These are phyloP conservation scores for Lotmaria passim DNA, from an alignment of 208 protist genomes.

Conservation along the genomic window DNA sequence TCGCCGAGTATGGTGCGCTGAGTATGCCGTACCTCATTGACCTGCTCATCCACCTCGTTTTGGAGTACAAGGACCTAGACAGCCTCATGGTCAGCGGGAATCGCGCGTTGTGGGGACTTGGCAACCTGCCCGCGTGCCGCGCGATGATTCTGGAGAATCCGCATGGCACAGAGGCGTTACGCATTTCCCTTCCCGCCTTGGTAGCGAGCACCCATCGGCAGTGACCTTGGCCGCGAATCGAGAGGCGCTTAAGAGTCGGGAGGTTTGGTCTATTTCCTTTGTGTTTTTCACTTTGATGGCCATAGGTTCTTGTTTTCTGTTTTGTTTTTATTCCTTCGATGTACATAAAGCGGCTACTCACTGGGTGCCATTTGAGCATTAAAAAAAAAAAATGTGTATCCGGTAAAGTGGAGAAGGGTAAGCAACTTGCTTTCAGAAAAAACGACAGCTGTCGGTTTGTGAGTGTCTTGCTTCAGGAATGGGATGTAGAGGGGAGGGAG, in stretches of 20 bases:
- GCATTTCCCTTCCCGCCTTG: conserved; percentile 63
- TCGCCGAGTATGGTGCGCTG: conserved; percentile 29
- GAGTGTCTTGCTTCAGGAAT: too few species aligned
- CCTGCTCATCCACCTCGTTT: conserved; percentile 79
- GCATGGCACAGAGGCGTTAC: conserved; percentile 65
- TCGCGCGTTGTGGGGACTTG: conserved; percentile 81
- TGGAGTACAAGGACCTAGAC: conserved; percentile 74
- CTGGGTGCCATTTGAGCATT: too few species aligned
- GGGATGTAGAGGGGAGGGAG: too few species aligned
- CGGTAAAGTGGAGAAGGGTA: too few species aligned
- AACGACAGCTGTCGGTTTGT: too few species aligned
- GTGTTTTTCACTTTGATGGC: too few species aligned
- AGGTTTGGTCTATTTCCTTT: too few species aligned
- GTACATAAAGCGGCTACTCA: too few species aligned
- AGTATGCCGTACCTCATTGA: conserved; percentile 58
- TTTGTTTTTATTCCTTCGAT: not conserved
- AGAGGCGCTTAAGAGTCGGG: too few species aligned
- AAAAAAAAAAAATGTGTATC: not conserved
- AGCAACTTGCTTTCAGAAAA: too few species aligned
- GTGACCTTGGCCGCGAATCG: not conserved
- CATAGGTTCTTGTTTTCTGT: too few species aligned
- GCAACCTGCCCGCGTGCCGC: conserved; percentile 68
- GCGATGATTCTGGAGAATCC: conserved; percentile 77
- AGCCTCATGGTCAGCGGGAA: conserved; percentile 80
- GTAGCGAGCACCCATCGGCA: conserved; percentile 37